Evolutionary conservation across 2,329 filamentous ascomycete genomes (phyloP).

Genomic region (Acarospora socialis): DNA sequence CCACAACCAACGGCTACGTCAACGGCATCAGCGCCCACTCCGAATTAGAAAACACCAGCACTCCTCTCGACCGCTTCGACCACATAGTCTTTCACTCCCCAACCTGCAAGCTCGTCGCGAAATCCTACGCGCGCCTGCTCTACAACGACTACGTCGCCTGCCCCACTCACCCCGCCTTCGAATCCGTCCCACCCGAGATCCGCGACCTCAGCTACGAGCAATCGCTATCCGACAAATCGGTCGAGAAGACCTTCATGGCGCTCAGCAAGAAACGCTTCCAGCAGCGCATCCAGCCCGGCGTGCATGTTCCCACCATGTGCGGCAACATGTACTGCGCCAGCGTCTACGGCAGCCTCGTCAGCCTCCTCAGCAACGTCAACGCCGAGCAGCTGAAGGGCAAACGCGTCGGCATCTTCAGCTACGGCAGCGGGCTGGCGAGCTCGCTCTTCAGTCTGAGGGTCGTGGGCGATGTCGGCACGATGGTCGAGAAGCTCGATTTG

Average conservation of each 20-base stretch:
- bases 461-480: slow-evolving; percentile 52
- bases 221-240: slow-evolving; percentile 64
- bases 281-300: slow-evolving; percentile 58
- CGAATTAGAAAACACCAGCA: slow-evolving; percentile 28
- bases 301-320: slow-evolving; percentile 64
- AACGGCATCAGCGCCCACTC: slow-evolving; percentile 35
- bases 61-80: slow-evolving; percentile 65
- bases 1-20: slow-evolving; percentile 23
- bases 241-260: slow-evolving; percentile 78
- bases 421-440: slow-evolving; percentile 62
- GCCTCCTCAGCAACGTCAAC: slow-evolving; percentile 49
- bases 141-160: slow-evolving; percentile 75
- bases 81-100: slow-evolving; percentile 73
- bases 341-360: slow-evolving; percentile 42
- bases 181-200: slow-evolving; percentile 61
- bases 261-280: slow-evolving; percentile 73
- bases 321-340: slow-evolving; percentile 50
- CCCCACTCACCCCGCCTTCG: slow-evolving; percentile 52
- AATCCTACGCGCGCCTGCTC: slow-evolving; percentile 68
- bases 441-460: slow-evolving; percentile 56
- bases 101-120: slow-evolving; percentile 75
- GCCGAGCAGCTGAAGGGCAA: slow-evolving; percentile 53
- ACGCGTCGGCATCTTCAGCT: slow-evolving; percentile 63
- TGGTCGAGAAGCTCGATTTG: slow-evolving; percentile 55
- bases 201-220: slow-evolving; percentile 65